Evolutionary conservation across 345 rosid genomes (phyloP).

Genomic region (Murraya paniculata): DNA sequence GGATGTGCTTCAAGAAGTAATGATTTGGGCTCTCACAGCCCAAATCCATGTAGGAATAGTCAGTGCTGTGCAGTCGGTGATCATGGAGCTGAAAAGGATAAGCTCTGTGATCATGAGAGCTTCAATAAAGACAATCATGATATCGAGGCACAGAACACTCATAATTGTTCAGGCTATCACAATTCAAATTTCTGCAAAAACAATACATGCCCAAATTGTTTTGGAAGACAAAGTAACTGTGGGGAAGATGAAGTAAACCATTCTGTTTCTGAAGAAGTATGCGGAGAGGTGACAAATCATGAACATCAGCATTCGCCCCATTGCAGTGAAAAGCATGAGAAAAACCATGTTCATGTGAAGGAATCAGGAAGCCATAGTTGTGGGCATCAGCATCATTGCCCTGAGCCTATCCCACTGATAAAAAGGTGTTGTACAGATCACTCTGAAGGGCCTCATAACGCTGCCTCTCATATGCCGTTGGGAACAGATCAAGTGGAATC

Average conservation of each 20-base stretch:
- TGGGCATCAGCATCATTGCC: background rate
- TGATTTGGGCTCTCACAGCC: background rate
- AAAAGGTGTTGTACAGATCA: background rate
- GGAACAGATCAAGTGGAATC: background rate
- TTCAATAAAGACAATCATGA: background rate
- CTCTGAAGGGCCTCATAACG: background rate
- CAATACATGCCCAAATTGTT: background rate
- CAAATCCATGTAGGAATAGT: background rate
- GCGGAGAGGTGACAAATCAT: background rate
- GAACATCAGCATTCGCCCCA: background rate
- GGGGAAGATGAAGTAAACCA: background rate
- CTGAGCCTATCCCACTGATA: background rate
- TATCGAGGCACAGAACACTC: background rate
- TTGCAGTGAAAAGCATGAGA: too few relatives aligned
- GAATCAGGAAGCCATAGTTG: background rate
- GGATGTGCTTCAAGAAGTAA: constrained; percentile 20
- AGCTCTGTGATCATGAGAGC: constrained; percentile 12
- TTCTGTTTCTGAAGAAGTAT: background rate
- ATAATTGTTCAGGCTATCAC: constrained; percentile 1
- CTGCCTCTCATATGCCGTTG: background rate
- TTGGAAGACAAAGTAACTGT: background rate
- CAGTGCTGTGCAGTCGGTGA: background rate
- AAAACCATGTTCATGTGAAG: background rate
- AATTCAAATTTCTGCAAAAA: background rate
- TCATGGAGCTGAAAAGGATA: background rate